These are phyloP conservation scores for Hortiboletus rubellus DNA, from an alignment of 1,284 basidiomycete genomes.

Conservation along the genomic window DNA sequence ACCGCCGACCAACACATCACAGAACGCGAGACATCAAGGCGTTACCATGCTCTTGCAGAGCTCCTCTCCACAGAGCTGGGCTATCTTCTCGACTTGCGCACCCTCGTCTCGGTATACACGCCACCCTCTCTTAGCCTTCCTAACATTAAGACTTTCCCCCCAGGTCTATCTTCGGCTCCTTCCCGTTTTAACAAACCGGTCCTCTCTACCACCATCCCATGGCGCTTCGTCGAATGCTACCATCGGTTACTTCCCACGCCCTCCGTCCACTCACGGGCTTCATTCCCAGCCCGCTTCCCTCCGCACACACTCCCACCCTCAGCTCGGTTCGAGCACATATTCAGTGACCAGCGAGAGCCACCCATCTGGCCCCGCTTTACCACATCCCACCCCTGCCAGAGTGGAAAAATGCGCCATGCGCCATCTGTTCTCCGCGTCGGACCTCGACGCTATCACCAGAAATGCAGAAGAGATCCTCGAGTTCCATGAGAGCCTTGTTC, in stretches of 20 bases:
- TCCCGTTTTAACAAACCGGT: conserved; percentile 36
- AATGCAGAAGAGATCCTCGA: conserved; percentile 75
- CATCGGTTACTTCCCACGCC: conserved; percentile 37
- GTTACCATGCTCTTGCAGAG: conserved; percentile 74
- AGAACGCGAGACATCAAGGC: conserved; percentile 45
- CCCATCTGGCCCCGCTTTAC: background rate
- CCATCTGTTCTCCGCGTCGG: conserved; percentile 53
- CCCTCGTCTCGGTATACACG: conserved; percentile 66
- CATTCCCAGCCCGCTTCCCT: conserved; percentile 10
- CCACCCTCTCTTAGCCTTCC: background rate
- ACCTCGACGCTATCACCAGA: conserved; percentile 60
- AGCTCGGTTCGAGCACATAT: conserved; percentile 10
- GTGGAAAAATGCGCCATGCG: conserved; percentile 40
- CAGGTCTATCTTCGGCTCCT: conserved; percentile 37
- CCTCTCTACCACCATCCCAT: conserved; percentile 39
- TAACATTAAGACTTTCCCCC: conserved; percentile 25
- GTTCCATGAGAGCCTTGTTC: conserved; percentile 72
- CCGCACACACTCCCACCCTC: conserved; percentile 26
- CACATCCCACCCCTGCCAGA: conserved; percentile 25
- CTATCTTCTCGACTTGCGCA: conserved; percentile 76
- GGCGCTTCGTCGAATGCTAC: conserved; percentile 43
- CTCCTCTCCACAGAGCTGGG: conserved; percentile 80
- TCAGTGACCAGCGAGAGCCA: conserved; percentile 9
- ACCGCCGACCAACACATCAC: background rate
- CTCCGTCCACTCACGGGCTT: conserved; percentile 31